Evolutionary conservation across 352 stramenopile species (phyloP), one percentile per base, ranked within the genome.

Genomic region (Phytophthora nicotianae): DNA sequence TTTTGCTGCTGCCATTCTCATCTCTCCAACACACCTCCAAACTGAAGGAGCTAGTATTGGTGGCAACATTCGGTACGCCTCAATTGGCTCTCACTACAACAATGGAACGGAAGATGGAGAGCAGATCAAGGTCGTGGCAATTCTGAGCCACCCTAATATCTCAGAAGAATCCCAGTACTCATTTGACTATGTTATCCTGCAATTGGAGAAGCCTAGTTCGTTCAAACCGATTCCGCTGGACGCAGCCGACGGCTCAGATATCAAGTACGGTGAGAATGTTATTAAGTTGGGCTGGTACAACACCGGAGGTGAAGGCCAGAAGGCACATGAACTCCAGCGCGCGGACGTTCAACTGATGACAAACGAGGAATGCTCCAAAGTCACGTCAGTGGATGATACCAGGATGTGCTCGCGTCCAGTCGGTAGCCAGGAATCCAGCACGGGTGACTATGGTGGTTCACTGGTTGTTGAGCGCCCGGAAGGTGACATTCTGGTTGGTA

Each of bases 391-490:
- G 4, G 74, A 83, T 43, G 41, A 50, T n/a, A 63, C 74, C 19
- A 81, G 82, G 63, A 23, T 85, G 19, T 86, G 77, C 35, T 73
- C 72, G 6, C 72, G 74, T 8, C 66, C 74, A 1, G 17, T 70
- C 13, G 52, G 37, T 10, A 63, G 58, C 14, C 19, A 53, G 17
- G 23, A 71, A 26, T 79, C 76, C 20, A 85, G 79, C 55, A 73
- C 82, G 41, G 75, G 75, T 11, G 32, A 85, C 70, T 89, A 77
- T 16, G 74, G 76, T 5, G 77, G 79, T 9, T 72, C 76, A 3
- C 54, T 89, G 9, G 75, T 73, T 16, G 33, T 71, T 19, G 59
- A 76, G 14, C 52, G 52, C 1, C 60, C 60, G 5, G 45, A 56
- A 20, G 47, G 59, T 5, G 69, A 80, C 8, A 27, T 68, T n/a